These are phyloP conservation scores for Alternaria triticina DNA, from an alignment of 2,329 filamentous ascomycete species.

Conservation along the genomic window DNA sequence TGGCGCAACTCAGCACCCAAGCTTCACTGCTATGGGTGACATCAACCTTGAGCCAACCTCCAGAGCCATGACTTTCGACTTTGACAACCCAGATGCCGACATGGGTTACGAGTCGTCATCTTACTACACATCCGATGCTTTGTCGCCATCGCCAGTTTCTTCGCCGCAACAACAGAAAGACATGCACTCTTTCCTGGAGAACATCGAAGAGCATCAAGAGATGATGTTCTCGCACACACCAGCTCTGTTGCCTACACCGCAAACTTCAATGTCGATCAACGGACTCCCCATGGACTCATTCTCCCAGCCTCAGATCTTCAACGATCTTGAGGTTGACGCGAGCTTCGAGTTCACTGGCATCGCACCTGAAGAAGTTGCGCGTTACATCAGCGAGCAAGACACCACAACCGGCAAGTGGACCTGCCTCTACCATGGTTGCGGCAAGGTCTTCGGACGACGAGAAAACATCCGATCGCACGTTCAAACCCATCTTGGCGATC, in stretches of 20 bases:
- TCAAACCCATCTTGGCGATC: conserved; percentile 95
- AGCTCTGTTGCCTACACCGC: conserved; percentile 33
- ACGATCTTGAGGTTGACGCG: conserved; percentile 63
- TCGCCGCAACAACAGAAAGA: conserved; percentile 46
- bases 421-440: conserved; percentile 70
- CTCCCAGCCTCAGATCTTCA: conserved; percentile 29
- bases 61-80: conserved; percentile 48
- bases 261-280: conserved; percentile 29
- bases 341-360: conserved; percentile 80
- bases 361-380: conserved; percentile 74
- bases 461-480: conserved; percentile 99
- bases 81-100: conserved; percentile 50
- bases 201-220: conserved; percentile 42
- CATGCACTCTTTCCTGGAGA: conserved; percentile 44
- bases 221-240: conserved; percentile 41
- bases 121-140: conserved; percentile 58
- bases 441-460: conserved; percentile 92
- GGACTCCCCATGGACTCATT: conserved; percentile 25
- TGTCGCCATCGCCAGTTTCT: conserved; percentile 53
- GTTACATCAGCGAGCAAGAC: conserved; percentile 57
- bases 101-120: conserved; percentile 57
- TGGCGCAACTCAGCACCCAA: conserved; percentile 63
- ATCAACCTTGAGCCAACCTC: conserved; percentile 53
- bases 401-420: conserved; percentile 53
- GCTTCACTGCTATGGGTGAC: conserved; percentile 62